Evolutionary conservation across 805 yeast species (phyloP).

Genomic region (Kazachstania martiniae): DNA sequence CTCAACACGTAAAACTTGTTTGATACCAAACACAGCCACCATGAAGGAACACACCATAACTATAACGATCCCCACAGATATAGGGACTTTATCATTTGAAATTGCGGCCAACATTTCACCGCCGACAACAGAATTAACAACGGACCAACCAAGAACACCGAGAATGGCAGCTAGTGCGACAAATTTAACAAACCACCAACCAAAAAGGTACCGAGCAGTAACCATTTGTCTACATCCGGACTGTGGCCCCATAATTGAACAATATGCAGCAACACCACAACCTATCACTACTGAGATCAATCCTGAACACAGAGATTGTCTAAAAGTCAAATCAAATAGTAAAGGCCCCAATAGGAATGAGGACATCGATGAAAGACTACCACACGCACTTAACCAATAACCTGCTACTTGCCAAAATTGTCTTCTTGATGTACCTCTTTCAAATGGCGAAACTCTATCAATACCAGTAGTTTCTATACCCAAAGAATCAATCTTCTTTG

Average conservation of each 20-base stretch:
- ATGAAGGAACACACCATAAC: slow-evolving; percentile 52
- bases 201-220: slow-evolving; percentile 67
- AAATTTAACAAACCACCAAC: slow-evolving; percentile 75
- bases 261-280: slow-evolving; percentile 68
- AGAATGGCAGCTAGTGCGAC: slow-evolving; percentile 61
- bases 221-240: slow-evolving; percentile 89
- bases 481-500: slow-evolving; percentile 38
- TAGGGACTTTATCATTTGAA: slow-evolving; percentile 53
- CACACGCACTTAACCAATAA: slow-evolving; percentile 77
- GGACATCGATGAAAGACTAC: slow-evolving; percentile 85
- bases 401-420: slow-evolving; percentile 45
- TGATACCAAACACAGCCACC: slow-evolving; percentile 71
- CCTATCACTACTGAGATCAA: slow-evolving; percentile 56
- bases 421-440: slow-evolving; percentile 36
- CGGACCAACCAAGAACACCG: slow-evolving; percentile 89
- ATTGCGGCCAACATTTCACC: slow-evolving; percentile 69
- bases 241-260: slow-evolving; percentile 80
- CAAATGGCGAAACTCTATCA: slow-evolving; percentile 60
- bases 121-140: slow-evolving; percentile 80
- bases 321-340: slow-evolving; percentile 57
- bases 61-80: slow-evolving; percentile 65
- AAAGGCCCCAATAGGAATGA: slow-evolving; percentile 69
- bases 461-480: slow-evolving; percentile 76
- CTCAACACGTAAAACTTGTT: slow-evolving; percentile 58
- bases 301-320: slow-evolving; percentile 52